Evolutionary conservation across 768 basidiomycete species (phyloP).

Genomic region (Tylopilus plumbeoviolaceoides): DNA sequence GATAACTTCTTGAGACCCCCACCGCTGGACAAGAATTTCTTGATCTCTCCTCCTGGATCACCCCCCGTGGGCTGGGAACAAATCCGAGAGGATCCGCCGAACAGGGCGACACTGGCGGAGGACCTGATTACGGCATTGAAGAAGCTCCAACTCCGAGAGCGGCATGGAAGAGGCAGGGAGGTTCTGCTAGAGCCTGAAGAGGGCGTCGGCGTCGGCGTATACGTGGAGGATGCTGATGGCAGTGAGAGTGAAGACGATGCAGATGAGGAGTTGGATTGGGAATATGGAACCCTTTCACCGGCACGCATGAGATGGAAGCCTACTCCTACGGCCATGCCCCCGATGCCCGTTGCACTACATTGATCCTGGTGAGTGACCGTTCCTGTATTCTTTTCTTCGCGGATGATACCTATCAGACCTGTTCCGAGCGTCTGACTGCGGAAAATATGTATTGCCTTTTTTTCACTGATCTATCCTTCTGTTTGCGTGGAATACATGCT

Average conservation of each 20-base stretch:
- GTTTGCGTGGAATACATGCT: conserved; percentile 2
- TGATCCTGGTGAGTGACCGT: conserved; percentile 25
- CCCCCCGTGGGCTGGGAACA: conserved; percentile 98
- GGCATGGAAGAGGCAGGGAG: conserved; percentile 39
- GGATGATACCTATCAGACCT: conserved; percentile 79
- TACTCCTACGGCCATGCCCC: conserved; percentile 54
- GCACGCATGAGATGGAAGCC: conserved; percentile 49
- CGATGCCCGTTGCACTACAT: conserved; percentile 31
- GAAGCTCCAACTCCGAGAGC: conserved; percentile 57
- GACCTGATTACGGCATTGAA: conserved; percentile 81
- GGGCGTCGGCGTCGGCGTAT: conserved; percentile 70
- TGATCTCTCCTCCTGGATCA: conserved; percentile 97
- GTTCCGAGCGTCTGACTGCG: conserved; percentile 62
- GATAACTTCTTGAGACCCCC: conserved; percentile 82
- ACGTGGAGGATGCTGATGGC: conserved; percentile 68
- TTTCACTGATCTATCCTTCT: conserved; percentile 26
- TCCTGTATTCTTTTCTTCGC: conserved; percentile 9
- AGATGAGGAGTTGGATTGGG: conserved; percentile 48
- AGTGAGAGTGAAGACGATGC: conserved; percentile 27
- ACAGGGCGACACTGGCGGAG: conserved; percentile 74
- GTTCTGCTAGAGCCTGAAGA: conserved; percentile 67
- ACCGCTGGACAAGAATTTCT: conserved; percentile 83
- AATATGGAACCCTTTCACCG: conserved; percentile 49
- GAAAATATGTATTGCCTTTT: conserved; percentile 66
- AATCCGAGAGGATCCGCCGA: conserved; percentile 87